Base-by-base conservation (phyloP, 2,329 filamentous ascomycete genomes). In the Aspergillus spinulosporus region DNA sequence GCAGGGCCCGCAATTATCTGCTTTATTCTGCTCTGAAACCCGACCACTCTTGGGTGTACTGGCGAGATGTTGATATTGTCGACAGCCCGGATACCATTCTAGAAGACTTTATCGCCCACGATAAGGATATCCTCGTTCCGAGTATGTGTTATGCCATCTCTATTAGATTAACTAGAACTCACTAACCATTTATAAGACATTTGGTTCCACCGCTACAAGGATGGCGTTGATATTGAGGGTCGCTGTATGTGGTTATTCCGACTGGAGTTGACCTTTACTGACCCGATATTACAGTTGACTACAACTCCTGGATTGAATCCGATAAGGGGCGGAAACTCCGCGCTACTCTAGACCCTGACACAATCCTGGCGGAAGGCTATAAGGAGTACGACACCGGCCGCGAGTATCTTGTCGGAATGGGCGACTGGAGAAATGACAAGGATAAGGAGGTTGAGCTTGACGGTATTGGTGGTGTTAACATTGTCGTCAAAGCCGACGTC, bases 301-400 rank as follows among this genome's bases (percentile, higher is more conserved):
- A 99, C 80, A 99, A 99, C 76, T 97, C 94, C 1, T 99, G 94
- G 94, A 84, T 96, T 66, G 94, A 99, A 77, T 93, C 93, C 7
- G 88, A 92, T 50, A 89, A 93, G 74, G 92, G 84, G 47, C 84
- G 88, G 57, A 88, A 87, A 68, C 82, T 97, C 52, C 81, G 88
- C n/a, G 78, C 82, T 4, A 84, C 79, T 52, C 81, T 97, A 14
- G 83, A 88, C 63, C 92, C 91, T 70, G 86, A 97, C 66, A 81
- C 89, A 15, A 82, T 99, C 57, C 81, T 99, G 31, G 94, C 90
- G 26, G 94, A 99, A 82, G 94, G 93, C 46, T 99, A 99, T 79
- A 91, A 91, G 73, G 86, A 99, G 72, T 97, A 89, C 72, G 85
- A 93, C 61, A 99, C 94, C 3, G 90, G 91, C 26, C 89, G 94